These are phyloP conservation scores for Gigaspora rosea DNA, from an alignment of 192 early-diverging fungal species.

Conservation along the genomic window DNA sequence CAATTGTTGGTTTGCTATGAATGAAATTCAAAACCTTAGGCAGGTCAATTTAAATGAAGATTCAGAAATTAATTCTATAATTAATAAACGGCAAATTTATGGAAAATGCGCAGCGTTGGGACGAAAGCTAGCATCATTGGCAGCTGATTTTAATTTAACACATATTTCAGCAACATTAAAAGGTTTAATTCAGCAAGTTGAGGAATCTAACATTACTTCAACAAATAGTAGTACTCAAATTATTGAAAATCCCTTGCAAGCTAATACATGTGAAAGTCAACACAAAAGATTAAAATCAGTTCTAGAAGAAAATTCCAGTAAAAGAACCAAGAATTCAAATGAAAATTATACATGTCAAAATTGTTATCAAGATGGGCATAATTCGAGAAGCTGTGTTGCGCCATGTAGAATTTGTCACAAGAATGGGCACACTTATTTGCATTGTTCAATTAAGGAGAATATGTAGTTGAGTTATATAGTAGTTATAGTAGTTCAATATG, in stretches of 20 bases:
- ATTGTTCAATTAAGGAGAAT: too few species aligned
- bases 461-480: too few species aligned
- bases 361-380: slow-evolving; percentile 1
- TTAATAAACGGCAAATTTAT: not conserved
- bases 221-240: not conserved
- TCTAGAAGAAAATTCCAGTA: not conserved
- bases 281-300: not conserved
- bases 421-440: too few species aligned
- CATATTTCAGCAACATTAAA: not conserved
- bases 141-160: not conserved
- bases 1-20: not conserved
- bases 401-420: too few species aligned
- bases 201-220: not conserved
- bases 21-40: not conserved
- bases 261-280: not conserved
- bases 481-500: too few species aligned
- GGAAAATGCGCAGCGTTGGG: not conserved
- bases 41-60: not conserved
- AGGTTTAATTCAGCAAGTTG: slow-evolving; percentile 1
- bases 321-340: not conserved
- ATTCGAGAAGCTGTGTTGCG: not conserved
- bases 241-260: not conserved
- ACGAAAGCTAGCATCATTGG: not conserved
- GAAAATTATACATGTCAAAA: not conserved
- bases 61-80: not conserved